Evolutionary conservation across 257 asterid species (phyloP), one percentile per base, ranked within the genome.

Genomic region (Capsicum rhomboideum): DNA sequence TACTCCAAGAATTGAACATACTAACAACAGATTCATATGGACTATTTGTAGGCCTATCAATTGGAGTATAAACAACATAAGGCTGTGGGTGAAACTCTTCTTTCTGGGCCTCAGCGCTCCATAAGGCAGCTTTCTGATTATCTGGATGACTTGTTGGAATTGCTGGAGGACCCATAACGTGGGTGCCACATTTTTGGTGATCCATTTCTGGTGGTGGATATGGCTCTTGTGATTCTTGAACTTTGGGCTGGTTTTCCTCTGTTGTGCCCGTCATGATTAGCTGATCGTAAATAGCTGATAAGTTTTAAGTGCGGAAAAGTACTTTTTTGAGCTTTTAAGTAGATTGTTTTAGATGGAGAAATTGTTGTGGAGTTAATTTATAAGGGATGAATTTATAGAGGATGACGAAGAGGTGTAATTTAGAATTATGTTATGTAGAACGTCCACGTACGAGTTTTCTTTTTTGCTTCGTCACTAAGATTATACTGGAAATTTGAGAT

Each of bases 121-220:
- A 91, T 6, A 34, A 88, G 80, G 98, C n/a, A n/a, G 98, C 97
- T 82, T 89, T 93, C 90, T 90, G 96, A 63, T 94, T 94, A 26
- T 89, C 96, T 0, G 98, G 97, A 68, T 94, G 98, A 74, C 82
- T 86, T 0, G 87, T 85, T 0, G 98, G 97, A 2, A 89, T 87
- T 10, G 98, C 96, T 1, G 98, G 98, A 5, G 88, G 87, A 50
- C 98, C 98, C 98, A 94, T 94, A 5, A 89, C 52, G 58, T 93
- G 97, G 2, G 98, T 94, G 12, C 98, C 98, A 94, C 94, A 94
- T 78, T 92, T 92, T 88, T 91, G 85, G 10, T 74, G 80, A 4
- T 92, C 98, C 77, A 84, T 91, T 37, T 84, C 78, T 37, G 78
- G 53, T 9, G 52, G 53, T 37, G n/a, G n/a, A n/a, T n/a, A n/a